Evolutionary conservation across 2,329 filamentous ascomycete species (phyloP), one percentile per base, ranked within the genome.

Genomic region (Alternaria hordeiaustralica): DNA sequence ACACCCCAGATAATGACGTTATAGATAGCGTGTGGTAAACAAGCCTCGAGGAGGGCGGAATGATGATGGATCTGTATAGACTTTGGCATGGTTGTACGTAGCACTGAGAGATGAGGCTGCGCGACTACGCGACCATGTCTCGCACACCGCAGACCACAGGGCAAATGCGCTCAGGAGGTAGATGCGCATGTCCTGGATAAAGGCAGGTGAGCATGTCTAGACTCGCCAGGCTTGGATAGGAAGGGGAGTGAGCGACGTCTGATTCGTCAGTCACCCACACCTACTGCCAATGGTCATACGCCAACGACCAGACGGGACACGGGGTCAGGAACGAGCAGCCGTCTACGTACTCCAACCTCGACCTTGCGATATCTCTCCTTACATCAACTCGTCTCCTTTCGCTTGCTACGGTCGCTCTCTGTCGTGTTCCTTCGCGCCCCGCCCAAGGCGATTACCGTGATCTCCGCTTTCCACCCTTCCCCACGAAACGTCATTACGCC

Each of bases 271-370:
- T 65, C 54, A 47, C 50, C 63, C 62, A 56, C 69, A 61, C 65
- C 66, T 65, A 71, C 69, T 69, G 71, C 71, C 63, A 63, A 70
- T 69, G 64, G 67, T 68, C 67, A 69, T 70, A 67, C 65, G 68
- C 68, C 69, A 71, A 59, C 13, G 49, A 53, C 28, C 67, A 68
- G 68, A 74, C 67, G 70, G 65, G 70, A 63, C 66, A 63, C 61
- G 61, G 57, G 61, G 51, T 51, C 68, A 74, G 64, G 68, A 68
- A 69, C 64, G 59, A 55, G 53, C 60, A 64, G 49, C 60, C 61
- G 58, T 70, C 55, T 58, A 64, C 67, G 54, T 68, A 64, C 33
- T 56, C 63, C 60, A 61, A 47, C 55, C 28, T 50, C 60, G 61
- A 58, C 49, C 30, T 43, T 5, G 33, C 25, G 18, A 44, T 43